Percentiles rank a stretch among this genome's conserved stretches.
Conservation (phyloP, 2,329 filamentous ascomycete species). For the Berkeleyomyces rouxiae region DNA sequence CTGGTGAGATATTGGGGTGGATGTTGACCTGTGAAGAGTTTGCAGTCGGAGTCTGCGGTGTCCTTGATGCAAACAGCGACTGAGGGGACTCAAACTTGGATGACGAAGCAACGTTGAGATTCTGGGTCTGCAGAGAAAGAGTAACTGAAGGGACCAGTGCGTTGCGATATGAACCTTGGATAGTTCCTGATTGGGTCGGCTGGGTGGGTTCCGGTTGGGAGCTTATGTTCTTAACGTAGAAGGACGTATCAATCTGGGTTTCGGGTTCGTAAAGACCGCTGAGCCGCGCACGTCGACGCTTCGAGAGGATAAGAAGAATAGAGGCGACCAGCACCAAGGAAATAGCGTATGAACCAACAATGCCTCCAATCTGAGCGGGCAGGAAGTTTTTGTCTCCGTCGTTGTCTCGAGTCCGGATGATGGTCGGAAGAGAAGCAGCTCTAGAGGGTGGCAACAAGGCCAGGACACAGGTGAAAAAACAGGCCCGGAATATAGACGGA, state of each 20-base stretch:
- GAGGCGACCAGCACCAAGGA: constrained; percentile 59
- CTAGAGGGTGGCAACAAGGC: constrained; percentile 13
- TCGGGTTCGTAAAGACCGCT: constrained; percentile 18
- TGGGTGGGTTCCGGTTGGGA: neutral
- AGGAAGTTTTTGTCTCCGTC: constrained; percentile 25
- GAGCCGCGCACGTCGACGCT: constrained; percentile 36
- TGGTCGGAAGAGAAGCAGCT: constrained; percentile 21
- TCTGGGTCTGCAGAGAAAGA: constrained; percentile 10
- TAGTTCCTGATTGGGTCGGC: constrained; percentile 10
- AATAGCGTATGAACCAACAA: constrained; percentile 68
- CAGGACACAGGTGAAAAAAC: constrained; percentile 1
- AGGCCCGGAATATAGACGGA: neutral
- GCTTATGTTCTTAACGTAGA: constrained; percentile 16
- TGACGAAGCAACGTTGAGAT: neutral
- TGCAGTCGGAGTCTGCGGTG: constrained; percentile 16
- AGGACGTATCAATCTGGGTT: constrained; percentile 36
- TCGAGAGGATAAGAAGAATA: constrained; percentile 43
- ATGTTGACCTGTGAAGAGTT: constrained; percentile 16
- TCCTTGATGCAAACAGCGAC: constrained; percentile 7
- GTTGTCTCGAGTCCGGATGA: constrained; percentile 35
- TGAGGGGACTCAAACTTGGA: constrained; percentile 4
- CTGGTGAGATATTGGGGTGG: constrained; percentile 20
- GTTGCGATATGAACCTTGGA: neutral
- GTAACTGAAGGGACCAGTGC: neutral
- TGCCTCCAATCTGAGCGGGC: constrained; percentile 66